phyloP scores from a whole-genome alignment of 1,284 basidiomycete species.

The Marasmius fiardii region DNA sequence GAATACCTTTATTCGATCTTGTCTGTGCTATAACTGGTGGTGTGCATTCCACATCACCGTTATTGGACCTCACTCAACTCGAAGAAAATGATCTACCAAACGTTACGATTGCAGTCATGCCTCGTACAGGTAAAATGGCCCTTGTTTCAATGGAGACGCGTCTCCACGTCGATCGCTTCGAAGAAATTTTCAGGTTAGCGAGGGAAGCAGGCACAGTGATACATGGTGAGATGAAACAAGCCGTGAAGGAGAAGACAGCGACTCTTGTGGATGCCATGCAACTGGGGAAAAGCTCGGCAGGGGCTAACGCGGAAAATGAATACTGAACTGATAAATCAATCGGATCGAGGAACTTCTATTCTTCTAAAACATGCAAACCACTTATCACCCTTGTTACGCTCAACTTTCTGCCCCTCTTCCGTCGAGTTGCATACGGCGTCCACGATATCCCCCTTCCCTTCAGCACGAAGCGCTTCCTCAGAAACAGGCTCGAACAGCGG shows the following conservation, averaged over 20 bases:
- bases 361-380: slow-evolving; percentile 83
- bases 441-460: slow-evolving; percentile 72
- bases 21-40: slow-evolving; percentile 85
- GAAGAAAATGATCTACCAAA: slow-evolving; percentile 92
- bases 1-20: slow-evolving; percentile 89
- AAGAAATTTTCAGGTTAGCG: slow-evolving; percentile 82
- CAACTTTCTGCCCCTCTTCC: slow-evolving; percentile 97
- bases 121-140: slow-evolving; percentile 79
- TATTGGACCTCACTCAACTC: slow-evolving; percentile 83
- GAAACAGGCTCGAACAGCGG: slow-evolving; percentile 84
- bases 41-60: slow-evolving; percentile 70
- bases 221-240: slow-evolving; percentile 81
- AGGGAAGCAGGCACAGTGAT: slow-evolving; percentile 78
- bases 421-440: slow-evolving; percentile 84
- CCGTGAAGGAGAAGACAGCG: slow-evolving; percentile 65
- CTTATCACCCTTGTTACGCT: slow-evolving; percentile 88
- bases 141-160: slow-evolving; percentile 92
- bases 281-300: slow-evolving; percentile 19
- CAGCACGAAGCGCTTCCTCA: slow-evolving; percentile 69
- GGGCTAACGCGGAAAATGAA: slow-evolving; percentile 31
- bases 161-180: slow-evolving; percentile 90
- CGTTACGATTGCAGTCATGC: slow-evolving; percentile 86
- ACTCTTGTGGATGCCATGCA: slow-evolving; percentile 52
- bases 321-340: slow-evolving; percentile 22
- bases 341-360: slow-evolving; percentile 39